These are phyloP conservation scores for Trichoderma lentiforme DNA, from an alignment of 2,329 filamentous ascomycete genomes.

Conservation along the genomic window DNA sequence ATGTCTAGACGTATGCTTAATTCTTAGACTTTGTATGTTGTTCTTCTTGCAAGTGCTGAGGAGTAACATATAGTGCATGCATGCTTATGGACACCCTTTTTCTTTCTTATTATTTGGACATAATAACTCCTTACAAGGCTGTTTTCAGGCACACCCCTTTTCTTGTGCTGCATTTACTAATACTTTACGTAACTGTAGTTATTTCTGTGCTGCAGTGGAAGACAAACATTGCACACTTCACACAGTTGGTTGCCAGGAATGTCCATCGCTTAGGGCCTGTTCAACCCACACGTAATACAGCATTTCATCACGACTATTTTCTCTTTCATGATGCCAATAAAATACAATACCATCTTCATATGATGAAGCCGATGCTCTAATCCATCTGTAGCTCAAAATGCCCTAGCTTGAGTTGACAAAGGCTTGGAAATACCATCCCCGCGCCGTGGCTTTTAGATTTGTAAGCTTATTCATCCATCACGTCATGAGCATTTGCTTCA, in stretches of 20 bases:
- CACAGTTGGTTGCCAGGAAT: not conserved
- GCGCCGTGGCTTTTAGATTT: not conserved
- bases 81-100: not conserved
- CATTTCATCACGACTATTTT: not conserved
- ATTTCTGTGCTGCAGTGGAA: not conserved
- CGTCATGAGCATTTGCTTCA: not conserved
- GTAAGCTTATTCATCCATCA: conserved; percentile 9
- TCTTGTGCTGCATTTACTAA: not conserved
- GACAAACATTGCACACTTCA: not conserved
- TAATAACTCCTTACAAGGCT: not conserved
- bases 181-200: not conserved
- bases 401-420: conserved; percentile 1
- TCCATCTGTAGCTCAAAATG: not conserved
- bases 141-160: not conserved
- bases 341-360: not conserved
- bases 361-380: not conserved
- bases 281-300: not conserved
- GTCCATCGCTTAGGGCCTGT: not conserved
- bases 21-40: not conserved
- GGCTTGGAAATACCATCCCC: conserved; percentile 10
- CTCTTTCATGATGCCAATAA: not conserved
- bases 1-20: not conserved
- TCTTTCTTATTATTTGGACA: not conserved
- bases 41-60: not conserved
- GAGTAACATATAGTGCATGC: not conserved